Base-by-base conservation (phyloP, 306 rosid genomes). In the Hippophae rhamnoides region DNA sequence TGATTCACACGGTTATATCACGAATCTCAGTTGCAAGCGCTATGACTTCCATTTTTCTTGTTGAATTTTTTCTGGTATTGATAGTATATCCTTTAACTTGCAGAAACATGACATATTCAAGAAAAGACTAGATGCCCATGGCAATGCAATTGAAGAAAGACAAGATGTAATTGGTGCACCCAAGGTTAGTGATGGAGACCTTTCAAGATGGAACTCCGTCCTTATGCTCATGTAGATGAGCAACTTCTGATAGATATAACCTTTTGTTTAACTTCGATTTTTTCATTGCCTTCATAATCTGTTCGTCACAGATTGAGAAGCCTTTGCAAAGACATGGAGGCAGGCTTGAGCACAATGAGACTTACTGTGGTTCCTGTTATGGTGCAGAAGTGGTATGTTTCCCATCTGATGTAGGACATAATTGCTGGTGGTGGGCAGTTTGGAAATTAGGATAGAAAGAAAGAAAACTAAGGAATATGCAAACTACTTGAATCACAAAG, bases 281-380 rank as follows among this genome's bases (percentile, higher is more conserved):
- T 18, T 7, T 44, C 57, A 13, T 64, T 69, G 54, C 52, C 57
- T 52, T 69, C 61, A 60, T 68, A 60, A 13, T 27, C 43, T 23
- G 25, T 72, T 40, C 59, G 57, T 40, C 67, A 52, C 86, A 93
- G 99, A 84, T 93, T 69, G 97, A 93, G 41, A 93, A 84, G 40
- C 99, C 99, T 51, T 78, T 88, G 67, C 99, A 88, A 80, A 82
- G 61, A 65, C 99, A 93, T 65, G 99, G 99, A 80, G 97, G 99
- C 64, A 84, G 99, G 78, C 97, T 93, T 41, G 97, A 93, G 80
- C 99, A 86, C 63, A 93, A 93, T 18, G 99, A 93, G 83, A 93
- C 99, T 26, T 93, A 93, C 66, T 93, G 99, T 56, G 99, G 99
- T 41, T 93, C 99, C 56, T 93, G 99, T 71, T 88, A 40, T 68